These are phyloP conservation scores for Boletus rufocinnamomeus DNA, from an alignment of 768 basidiomycete genomes.

Conservation along the genomic window DNA sequence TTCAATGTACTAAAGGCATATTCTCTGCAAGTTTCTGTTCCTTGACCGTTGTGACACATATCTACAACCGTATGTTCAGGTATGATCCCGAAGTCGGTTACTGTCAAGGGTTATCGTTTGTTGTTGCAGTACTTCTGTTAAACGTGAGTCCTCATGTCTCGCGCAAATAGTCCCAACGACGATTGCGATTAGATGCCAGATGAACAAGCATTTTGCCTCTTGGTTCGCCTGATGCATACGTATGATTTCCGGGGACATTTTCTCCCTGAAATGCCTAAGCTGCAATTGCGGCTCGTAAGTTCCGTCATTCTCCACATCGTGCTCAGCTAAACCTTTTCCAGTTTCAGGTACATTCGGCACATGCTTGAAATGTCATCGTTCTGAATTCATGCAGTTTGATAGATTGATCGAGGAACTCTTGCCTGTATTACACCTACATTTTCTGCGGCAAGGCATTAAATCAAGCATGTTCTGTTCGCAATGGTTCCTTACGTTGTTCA, in stretches of 20 bases:
- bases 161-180: background rate
- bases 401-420: conserved; percentile 90
- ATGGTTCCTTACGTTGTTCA: conserved; percentile 98
- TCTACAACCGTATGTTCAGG: conserved; percentile 39
- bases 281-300: conserved; percentile 86
- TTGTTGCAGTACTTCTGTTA: conserved; percentile 89
- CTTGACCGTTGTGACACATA: background rate
- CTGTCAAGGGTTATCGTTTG: conserved; percentile 95
- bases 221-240: conserved; percentile 93
- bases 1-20: conserved; percentile 99
- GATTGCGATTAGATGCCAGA: conserved; percentile 86
- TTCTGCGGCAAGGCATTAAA: conserved; percentile 91
- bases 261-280: conserved; percentile 98
- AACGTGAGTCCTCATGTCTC: conserved; percentile 59
- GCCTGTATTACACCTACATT: conserved; percentile 91
- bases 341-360: conserved; percentile 56
- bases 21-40: conserved; percentile 63
- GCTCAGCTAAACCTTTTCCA: conserved; percentile 26
- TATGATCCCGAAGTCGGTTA: conserved; percentile 95
- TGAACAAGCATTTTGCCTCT: conserved; percentile 95
- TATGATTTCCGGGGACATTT: conserved; percentile 97
- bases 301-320: background rate
- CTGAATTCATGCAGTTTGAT: conserved; percentile 68
- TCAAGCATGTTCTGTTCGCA: conserved; percentile 99
- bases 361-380: conserved; percentile 5